These are phyloP conservation scores for Apiotrichum veenhuisii DNA, from an alignment of 1,284 basidiomycete species.

Conservation along the genomic window DNA sequence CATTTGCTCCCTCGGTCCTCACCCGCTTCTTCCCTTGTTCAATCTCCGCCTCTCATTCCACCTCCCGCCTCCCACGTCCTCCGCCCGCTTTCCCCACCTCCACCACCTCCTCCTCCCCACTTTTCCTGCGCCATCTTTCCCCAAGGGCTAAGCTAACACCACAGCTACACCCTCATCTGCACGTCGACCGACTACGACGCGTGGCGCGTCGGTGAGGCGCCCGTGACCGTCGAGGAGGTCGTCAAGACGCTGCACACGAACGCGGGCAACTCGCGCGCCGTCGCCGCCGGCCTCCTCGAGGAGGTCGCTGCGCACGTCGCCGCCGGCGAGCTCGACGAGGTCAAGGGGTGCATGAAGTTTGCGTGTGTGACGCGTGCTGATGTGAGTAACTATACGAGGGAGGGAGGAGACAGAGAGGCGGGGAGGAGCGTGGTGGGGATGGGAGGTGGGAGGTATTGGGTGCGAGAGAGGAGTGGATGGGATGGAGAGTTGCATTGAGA, in stretches of 20 bases:
- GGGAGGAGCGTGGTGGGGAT: neutral
- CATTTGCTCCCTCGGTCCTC: no score
- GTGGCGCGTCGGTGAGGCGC: slow-evolving; percentile 72
- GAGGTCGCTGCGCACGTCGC: slow-evolving; percentile 64
- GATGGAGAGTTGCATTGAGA: no score
- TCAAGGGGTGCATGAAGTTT: slow-evolving; percentile 73
- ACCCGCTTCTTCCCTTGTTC: no score
- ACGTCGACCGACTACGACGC: slow-evolving; percentile 89
- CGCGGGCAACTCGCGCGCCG: slow-evolving; percentile 69
- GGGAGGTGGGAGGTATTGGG: neutral
- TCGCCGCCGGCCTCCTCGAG: slow-evolving; percentile 69
- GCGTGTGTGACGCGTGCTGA: slow-evolving; percentile 73
- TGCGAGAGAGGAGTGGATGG: neutral
- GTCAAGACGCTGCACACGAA: slow-evolving; percentile 82
- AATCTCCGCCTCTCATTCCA: no score
- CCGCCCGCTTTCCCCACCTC: no score
- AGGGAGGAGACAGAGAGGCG: neutral
- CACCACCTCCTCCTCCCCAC: neutral
- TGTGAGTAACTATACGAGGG: slow-evolving; percentile 40
- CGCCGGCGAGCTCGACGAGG: slow-evolving; percentile 59
- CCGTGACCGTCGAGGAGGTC: slow-evolving; percentile 79
- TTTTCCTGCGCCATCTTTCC: neutral
- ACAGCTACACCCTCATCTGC: slow-evolving; percentile 81
- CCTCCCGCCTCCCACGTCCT: no score
- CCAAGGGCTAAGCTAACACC: neutral